Evolutionary conservation across 495 filamentous ascomycete species (phyloP).

Genomic region (Chaetomidium leptoderma): DNA sequence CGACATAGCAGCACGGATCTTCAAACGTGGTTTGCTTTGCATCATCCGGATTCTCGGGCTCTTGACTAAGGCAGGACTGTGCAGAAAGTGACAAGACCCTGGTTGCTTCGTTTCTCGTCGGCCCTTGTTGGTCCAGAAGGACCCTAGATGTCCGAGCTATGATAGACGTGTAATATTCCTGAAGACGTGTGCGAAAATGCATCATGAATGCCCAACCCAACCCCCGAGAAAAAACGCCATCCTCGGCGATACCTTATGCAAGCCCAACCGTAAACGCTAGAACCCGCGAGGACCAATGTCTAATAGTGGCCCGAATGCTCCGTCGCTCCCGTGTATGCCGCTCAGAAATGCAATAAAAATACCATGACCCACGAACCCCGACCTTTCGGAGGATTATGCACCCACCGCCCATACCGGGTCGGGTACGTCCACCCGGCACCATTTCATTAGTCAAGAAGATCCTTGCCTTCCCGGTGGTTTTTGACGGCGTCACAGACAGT

Average conservation of each 20-base stretch:
- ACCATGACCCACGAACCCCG: not conserved
- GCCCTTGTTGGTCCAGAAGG: too few species aligned
- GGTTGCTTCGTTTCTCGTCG: too few species aligned
- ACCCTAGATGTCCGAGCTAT: too few species aligned
- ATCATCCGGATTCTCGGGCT: too few species aligned
- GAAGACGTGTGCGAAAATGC: too few species aligned
- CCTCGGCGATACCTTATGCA: not conserved
- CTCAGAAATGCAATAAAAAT: not conserved
- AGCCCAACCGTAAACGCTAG: not conserved
- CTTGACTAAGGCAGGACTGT: too few species aligned
- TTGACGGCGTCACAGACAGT: conserved; percentile 30
- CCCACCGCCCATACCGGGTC: too few species aligned
- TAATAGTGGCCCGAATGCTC: not conserved
- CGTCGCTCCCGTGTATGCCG: not conserved
- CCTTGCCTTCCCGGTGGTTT: conserved; percentile 29
- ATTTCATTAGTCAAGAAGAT: conserved; percentile 26
- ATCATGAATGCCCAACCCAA: too few species aligned
- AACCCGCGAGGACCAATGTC: not conserved
- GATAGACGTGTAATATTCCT: too few species aligned
- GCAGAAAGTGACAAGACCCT: too few species aligned
- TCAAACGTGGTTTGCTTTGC: too few species aligned
- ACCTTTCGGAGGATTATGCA: not conserved
- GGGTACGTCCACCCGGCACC: not conserved
- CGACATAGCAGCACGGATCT: too few species aligned
- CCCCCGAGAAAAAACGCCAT: not conserved